Percentiles rank a stretch among this genome's conserved stretches.
phyloP scores from a whole-genome alignment of 441 rosid genomes.

The Aquilaria agallochum region DNA sequence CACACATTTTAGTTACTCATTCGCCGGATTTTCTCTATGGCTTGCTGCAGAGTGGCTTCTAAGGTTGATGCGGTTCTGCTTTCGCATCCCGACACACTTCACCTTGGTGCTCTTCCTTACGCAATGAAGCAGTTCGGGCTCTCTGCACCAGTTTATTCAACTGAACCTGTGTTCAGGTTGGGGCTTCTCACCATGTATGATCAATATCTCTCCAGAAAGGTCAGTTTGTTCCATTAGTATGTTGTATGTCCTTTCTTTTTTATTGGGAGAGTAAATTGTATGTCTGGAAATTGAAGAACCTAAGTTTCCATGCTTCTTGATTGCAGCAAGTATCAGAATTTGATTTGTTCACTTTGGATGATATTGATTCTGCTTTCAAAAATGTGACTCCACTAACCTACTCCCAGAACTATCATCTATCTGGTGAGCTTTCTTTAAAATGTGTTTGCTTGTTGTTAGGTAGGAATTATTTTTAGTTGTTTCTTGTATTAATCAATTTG shows the following conservation, averaged over 20 bases:
- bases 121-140: slow-evolving; percentile 89
- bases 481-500: slow-evolving; percentile 11
- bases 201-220: slow-evolving; percentile 88
- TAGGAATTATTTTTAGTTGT: background rate
- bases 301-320: slow-evolving; percentile 1
- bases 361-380: slow-evolving; percentile 91
- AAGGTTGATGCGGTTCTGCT: slow-evolving; percentile 81
- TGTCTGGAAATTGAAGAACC: background rate
- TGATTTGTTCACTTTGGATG: slow-evolving; percentile 86
- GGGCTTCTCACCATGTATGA: slow-evolving; percentile 97
- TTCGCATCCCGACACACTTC: slow-evolving; percentile 90
- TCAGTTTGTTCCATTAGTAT: slow-evolving; percentile 11
- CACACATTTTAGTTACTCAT: background rate
- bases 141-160: slow-evolving; percentile 79
- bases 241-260: background rate
- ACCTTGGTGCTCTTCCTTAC: slow-evolving; percentile 91
- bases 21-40: background rate
- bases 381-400: slow-evolving; percentile 80
- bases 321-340: slow-evolving; percentile 93
- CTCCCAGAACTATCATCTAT: slow-evolving; percentile 82
- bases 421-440: slow-evolving; percentile 44
- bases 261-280: background rate
- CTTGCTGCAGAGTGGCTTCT: slow-evolving; percentile 66
- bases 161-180: slow-evolving; percentile 81
- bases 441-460: too few species aligned